A percentile compares a stretch with the other conserved stretches of the same genome.
Conservation (phyloP, 176 grass and related monocot species). For the Guadua angustifolia region DNA sequence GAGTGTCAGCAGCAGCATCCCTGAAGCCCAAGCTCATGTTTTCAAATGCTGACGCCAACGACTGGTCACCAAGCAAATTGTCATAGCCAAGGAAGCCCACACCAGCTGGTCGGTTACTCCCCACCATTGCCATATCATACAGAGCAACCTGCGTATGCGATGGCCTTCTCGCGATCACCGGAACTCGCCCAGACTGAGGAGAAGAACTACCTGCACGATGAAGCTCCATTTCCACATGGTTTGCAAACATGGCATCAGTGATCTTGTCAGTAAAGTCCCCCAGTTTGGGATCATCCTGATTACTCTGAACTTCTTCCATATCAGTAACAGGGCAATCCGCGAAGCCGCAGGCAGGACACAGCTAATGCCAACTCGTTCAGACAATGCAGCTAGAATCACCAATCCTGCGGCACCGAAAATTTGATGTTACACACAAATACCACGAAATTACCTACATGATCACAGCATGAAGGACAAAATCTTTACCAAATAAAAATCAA, state of each 20-base stretch:
- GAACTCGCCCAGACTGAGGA: neutral
- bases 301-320: constrained; percentile 28
- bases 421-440: neutral
- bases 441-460: constrained; percentile 24
- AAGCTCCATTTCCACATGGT: neutral
- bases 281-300: neutral
- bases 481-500: constrained; percentile 16
- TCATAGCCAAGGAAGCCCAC: neutral
- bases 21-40: constrained; percentile 45
- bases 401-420: neutral
- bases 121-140: neutral
- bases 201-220: constrained; percentile 14
- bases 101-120: neutral
- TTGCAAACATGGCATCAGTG: neutral
- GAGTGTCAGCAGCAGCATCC: constrained; percentile 18
- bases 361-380: neutral
- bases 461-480: constrained; percentile 29
- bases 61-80: constrained; percentile 48
- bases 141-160: neutral
- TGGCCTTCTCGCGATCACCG: neutral
- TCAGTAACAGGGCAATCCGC: neutral
- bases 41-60: constrained; percentile 39
- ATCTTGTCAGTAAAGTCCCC: constrained; percentile 9
- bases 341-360: neutral
- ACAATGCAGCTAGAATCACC: constrained; percentile 33